These are phyloP conservation scores for Claviceps arundinis DNA, from an alignment of 2,329 filamentous ascomycete genomes.

Conservation along the genomic window DNA sequence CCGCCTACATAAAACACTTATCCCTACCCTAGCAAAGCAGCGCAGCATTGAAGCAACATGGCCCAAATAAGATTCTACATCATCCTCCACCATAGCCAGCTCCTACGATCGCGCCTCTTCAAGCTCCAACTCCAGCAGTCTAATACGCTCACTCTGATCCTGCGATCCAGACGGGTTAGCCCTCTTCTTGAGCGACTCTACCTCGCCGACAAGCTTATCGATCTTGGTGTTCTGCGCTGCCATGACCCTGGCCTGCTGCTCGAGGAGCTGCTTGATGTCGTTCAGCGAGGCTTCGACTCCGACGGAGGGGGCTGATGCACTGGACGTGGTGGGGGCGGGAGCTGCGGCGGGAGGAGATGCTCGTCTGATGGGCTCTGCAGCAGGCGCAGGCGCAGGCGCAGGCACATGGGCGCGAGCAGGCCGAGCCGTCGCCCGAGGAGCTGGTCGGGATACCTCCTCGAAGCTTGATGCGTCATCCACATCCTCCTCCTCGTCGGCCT, in stretches of 20 bases:
- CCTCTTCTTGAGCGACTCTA: constrained; percentile 70
- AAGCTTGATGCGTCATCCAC: constrained; percentile 67
- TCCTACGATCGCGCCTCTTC: constrained; percentile 46
- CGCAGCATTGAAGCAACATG: too few relatives aligned
- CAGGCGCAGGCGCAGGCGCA: constrained; percentile 16
- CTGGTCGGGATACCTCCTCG: constrained; percentile 68
- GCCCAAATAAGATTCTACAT: too few relatives aligned
- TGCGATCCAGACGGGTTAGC: constrained; percentile 37
- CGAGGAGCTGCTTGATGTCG: constrained; percentile 66
- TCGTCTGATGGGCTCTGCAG: constrained; percentile 15
- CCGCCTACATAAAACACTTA: too few relatives aligned
- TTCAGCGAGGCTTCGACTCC: constrained; percentile 51
- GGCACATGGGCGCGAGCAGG: constrained; percentile 28
- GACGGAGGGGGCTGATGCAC: constrained; percentile 18
- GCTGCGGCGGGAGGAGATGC: constrained; percentile 21
- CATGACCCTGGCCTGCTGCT: constrained; percentile 66
- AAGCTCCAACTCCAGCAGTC: constrained; percentile 54
- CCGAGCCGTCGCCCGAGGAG: constrained; percentile 39
- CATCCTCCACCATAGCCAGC: neutral
- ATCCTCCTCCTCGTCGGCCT: constrained; percentile 48
- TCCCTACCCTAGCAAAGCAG: too few relatives aligned
- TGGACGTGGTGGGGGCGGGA: constrained; percentile 16
- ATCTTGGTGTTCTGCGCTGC: constrained; percentile 67
- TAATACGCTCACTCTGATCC: constrained; percentile 55
- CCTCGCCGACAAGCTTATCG: constrained; percentile 52